Evolutionary conservation across 1,284 basidiomycete species (phyloP), one percentile per base, ranked within the genome.

Genomic region (Sphagnurus paluster): DNA sequence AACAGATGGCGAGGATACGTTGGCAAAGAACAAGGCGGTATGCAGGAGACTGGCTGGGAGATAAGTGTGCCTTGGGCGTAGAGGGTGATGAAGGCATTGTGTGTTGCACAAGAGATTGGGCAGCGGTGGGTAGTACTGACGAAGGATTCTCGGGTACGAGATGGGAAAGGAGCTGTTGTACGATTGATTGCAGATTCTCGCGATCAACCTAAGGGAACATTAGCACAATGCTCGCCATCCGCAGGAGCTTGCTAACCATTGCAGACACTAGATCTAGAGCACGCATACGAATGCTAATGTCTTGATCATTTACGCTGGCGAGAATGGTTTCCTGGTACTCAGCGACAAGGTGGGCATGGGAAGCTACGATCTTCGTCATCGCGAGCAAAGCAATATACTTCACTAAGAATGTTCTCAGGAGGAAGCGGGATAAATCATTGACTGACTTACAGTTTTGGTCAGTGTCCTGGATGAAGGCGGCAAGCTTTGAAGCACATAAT

Each of bases 321-420:
- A 99, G 74, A 39, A 99, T 96, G 42, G 87, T 91, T 50, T 94
- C 89, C 61, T 97, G 92, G 66, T 99, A 91, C 60, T 92, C 86
- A 4, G 91, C 90, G 7, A 99, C 83, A 38, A 99, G 79, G 58
- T 94, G 80, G 0, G 95, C 88, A 63, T 98, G 92, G 2, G 89
- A 86, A 0, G 94, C 94, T 1, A 96, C 88, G 56, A 99, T 97
- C 70, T 98, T 97, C 43, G 90, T 90, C 76, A 99, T 81, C 3
- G 96, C 96, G 24, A 98, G 75, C 16, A 99, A 76, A 0, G 97
- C 89, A 52, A 99, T 99, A 65, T 98, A 99, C 63, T 95, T 93
- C 66, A 98, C 94, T 97, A 48, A 39, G 50, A 44, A 19, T 3
- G 14, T 19, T 54, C 32, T 49, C 39, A 7, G 35, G 28, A 10